Conservation (phyloP, 2,329 filamentous ascomycete species). For the Coleophoma eucalyptorum region DNA sequence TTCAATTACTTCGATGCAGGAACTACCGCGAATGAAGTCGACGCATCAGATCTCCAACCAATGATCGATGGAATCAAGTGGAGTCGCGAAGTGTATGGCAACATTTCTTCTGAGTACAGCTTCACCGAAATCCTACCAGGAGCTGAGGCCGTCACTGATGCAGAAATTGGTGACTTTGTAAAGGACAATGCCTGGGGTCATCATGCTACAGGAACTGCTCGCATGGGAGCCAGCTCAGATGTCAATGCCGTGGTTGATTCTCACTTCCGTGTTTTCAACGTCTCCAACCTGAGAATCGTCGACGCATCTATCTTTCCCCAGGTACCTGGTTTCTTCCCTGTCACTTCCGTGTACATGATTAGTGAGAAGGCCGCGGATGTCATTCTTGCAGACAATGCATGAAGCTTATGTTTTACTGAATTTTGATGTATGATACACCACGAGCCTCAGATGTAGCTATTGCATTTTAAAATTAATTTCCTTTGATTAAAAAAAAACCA, state of each 20-base stretch:
- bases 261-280: slow-evolving; percentile 52
- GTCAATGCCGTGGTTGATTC: slow-evolving; percentile 51
- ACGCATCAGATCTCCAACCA: slow-evolving; percentile 8
- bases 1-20: slow-evolving; percentile 56
- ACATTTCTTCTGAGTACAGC: slow-evolving; percentile 35
- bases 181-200: slow-evolving; percentile 51
- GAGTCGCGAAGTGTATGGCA: slow-evolving; percentile 29
- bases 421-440: too few species aligned
- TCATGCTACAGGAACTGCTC: slow-evolving; percentile 51
- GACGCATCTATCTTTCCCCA: slow-evolving; percentile 56
- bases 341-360: slow-evolving; percentile 49
- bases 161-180: slow-evolving; percentile 41
- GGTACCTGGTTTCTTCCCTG: slow-evolving; percentile 47
- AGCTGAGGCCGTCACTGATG: slow-evolving; percentile 34
- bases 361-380: slow-evolving; percentile 59
- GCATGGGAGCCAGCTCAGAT: slow-evolving; percentile 51
- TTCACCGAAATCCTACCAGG: slow-evolving; percentile 40
- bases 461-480: too few species aligned
- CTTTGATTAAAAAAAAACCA: too few species aligned
- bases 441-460: too few species aligned
- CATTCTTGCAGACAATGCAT: slow-evolving; percentile 29
- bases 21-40: slow-evolving; percentile 10
- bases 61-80: slow-evolving; percentile 9
- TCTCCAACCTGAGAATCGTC: slow-evolving; percentile 53
- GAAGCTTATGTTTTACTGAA: too few species aligned